These are phyloP conservation scores for Sporothrix variecibatus DNA, from an alignment of 2,329 filamentous ascomycete genomes.

Conservation along the genomic window DNA sequence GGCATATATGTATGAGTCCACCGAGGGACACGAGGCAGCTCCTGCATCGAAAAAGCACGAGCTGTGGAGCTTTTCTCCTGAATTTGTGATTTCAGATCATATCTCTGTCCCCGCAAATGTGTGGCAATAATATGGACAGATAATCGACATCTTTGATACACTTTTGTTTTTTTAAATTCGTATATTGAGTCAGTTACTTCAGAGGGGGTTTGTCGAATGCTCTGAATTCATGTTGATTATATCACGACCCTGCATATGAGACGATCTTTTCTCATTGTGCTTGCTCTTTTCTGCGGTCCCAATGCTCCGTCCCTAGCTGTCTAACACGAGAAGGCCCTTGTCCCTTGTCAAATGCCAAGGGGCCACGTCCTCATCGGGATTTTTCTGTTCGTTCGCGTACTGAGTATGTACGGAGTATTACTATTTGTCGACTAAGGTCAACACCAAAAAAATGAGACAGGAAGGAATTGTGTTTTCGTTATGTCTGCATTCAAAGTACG, in stretches of 20 bases:
- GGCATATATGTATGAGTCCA: background rate
- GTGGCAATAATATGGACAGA: background rate
- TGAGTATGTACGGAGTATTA: background rate
- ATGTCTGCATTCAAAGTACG: background rate
- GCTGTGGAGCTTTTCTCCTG: background rate
- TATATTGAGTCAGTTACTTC: too few species aligned
- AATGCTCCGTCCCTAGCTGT: conserved; percentile 6
- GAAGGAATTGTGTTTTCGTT: background rate
- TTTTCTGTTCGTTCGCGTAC: background rate
- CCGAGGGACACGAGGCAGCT: background rate
- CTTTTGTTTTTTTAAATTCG: background rate
- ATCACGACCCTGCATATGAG: conserved; percentile 2
- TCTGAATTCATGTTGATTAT: too few species aligned
- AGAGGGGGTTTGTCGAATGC: background rate
- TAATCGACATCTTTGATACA: background rate
- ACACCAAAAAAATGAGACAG: background rate
- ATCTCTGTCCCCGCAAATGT: background rate
- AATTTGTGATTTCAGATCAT: background rate
- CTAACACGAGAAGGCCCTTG: conserved; percentile 1
- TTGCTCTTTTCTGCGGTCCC: background rate
- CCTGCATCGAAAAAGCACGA: background rate
- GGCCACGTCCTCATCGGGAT: background rate
- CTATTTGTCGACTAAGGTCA: background rate
- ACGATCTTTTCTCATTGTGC: background rate
- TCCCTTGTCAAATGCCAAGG: conserved; percentile 6